These are phyloP conservation scores for Sarcodon sp. DNA, from an alignment of 768 basidiomycete species.

Conservation along the genomic window DNA sequence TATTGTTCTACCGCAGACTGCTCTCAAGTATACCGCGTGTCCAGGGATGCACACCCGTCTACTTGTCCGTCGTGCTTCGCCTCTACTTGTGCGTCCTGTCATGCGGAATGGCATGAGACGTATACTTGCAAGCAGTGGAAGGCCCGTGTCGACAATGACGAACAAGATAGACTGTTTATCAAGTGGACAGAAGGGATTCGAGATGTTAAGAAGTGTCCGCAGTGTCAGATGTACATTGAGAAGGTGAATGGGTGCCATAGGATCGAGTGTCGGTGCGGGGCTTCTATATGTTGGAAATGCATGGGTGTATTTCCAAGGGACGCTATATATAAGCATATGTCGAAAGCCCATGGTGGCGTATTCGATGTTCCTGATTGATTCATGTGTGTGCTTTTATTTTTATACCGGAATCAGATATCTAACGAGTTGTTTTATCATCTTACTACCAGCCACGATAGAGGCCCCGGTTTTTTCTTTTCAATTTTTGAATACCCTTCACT, in stretches of 20 bases:
- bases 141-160: slow-evolving; percentile 29
- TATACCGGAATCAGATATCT: too few relatives aligned
- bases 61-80: slow-evolving; percentile 62
- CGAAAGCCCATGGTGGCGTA: slow-evolving; percentile 8
- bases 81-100: slow-evolving; percentile 57
- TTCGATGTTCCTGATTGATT: not conserved
- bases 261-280: slow-evolving; percentile 68
- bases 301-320: slow-evolving; percentile 39
- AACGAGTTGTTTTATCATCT: too few relatives aligned
- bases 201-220: slow-evolving; percentile 66
- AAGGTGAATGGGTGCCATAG: slow-evolving; percentile 71
- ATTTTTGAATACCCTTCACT: too few relatives aligned
- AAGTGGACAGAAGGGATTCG: slow-evolving; percentile 43
- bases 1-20: slow-evolving; percentile 79
- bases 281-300: slow-evolving; percentile 78
- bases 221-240: slow-evolving; percentile 60
- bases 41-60: slow-evolving; percentile 30
- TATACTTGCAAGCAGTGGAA: slow-evolving; percentile 47
- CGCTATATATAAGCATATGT: slow-evolving; percentile 11
- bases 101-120: slow-evolving; percentile 49
- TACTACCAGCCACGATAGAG: too few relatives aligned
- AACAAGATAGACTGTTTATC: slow-evolving; percentile 27
- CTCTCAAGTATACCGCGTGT: slow-evolving; percentile 49
- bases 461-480: too few relatives aligned
- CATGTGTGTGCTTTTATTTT: too few relatives aligned